Conservation (phyloP, 257 asterid species). For the Solanum piurae region DNA sequence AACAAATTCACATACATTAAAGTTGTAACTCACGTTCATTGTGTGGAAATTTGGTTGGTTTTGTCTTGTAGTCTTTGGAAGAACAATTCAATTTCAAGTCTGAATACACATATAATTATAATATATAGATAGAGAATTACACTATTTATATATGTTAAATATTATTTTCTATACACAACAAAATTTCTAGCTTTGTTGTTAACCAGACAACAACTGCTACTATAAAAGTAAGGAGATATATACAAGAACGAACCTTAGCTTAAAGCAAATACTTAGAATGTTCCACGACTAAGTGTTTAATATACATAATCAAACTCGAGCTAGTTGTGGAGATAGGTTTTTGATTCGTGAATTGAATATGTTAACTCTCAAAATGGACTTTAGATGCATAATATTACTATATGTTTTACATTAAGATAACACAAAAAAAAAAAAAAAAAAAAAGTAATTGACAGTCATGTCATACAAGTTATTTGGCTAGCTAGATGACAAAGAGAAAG, state of each 20-base stretch:
- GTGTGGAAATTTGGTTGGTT: background rate
- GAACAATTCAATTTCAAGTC: background rate
- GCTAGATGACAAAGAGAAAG: slow-evolving; percentile 11
- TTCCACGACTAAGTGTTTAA: background rate
- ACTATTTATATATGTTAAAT: background rate
- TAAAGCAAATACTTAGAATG: background rate
- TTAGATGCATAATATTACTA: background rate
- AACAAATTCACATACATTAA: background rate
- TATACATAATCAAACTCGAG: background rate
- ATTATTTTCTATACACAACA: background rate
- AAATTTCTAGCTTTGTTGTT: background rate
- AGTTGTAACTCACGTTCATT: background rate
- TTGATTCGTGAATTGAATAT: background rate
- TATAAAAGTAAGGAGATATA: background rate
- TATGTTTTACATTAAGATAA: background rate
- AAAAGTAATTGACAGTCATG: background rate
- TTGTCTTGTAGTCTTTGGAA: background rate
- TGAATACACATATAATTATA: background rate
- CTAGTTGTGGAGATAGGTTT: background rate
- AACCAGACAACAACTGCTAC: background rate
- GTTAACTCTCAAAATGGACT: background rate
- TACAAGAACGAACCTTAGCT: background rate
- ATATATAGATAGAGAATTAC: background rate
- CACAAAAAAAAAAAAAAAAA: no score
- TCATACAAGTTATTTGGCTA: background rate